phyloP scores from a whole-genome alignment of 768 basidiomycete genomes.

The Porphyrellus cyaneotinctus region DNA sequence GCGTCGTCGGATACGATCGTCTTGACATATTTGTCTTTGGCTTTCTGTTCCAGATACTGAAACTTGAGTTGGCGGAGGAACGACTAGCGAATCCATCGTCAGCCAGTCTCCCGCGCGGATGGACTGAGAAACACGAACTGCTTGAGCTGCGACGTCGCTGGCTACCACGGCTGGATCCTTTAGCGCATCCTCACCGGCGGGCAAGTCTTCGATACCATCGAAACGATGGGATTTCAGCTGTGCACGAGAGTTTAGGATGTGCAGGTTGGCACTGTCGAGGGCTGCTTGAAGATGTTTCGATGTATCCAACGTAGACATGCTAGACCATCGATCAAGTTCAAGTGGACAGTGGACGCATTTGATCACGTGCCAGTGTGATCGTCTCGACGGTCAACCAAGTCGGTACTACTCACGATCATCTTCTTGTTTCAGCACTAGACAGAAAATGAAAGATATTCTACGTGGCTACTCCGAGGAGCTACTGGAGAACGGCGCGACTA shows the following conservation, averaged over 20 bases:
- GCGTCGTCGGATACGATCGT: constrained; percentile 86
- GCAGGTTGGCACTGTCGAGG: constrained; percentile 24
- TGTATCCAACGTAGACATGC: constrained; percentile 21
- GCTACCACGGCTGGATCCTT: constrained; percentile 56
- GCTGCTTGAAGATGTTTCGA: constrained; percentile 25
- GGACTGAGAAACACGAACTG: constrained; percentile 40
- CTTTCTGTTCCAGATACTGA: constrained; percentile 85
- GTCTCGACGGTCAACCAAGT: no score
- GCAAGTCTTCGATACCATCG: constrained; percentile 28
- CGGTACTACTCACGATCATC: no score
- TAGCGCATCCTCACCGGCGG: constrained; percentile 25
- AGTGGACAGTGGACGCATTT: neutral
- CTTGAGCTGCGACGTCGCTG: constrained; percentile 55
- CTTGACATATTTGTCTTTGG: constrained; percentile 85
- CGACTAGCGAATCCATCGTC: constrained; percentile 38
- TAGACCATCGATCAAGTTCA: no score
- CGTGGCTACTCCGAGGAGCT: no score
- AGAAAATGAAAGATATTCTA: no score
- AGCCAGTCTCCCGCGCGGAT: neutral
- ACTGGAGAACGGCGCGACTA: no score
- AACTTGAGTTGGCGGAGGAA: constrained; percentile 83
- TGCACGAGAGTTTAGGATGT: constrained; percentile 20
- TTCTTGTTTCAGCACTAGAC: no score
- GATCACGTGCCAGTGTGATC: constrained; percentile 10
- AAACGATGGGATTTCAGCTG: constrained; percentile 26